A percentile compares a stretch with the other conserved stretches of the same genome.
phyloP scores from a whole-genome alignment of 306 rosid species.

The Sindora glabra region DNA sequence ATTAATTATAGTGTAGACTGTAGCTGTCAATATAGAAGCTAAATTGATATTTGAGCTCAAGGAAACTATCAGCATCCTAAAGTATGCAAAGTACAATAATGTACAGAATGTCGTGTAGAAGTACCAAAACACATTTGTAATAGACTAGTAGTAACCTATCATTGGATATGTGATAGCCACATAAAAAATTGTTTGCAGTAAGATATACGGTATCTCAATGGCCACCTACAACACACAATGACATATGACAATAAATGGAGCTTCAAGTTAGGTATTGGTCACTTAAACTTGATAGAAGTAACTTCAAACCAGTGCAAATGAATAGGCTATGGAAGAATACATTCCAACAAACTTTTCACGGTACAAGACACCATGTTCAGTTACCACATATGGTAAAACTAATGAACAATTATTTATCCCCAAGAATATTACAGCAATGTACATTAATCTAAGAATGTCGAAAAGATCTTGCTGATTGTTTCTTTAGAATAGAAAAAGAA shows the following conservation, averaged over 20 bases:
- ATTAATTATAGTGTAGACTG: conserved; percentile 70
- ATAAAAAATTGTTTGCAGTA: conserved; percentile 56
- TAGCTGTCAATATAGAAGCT: conserved; percentile 55
- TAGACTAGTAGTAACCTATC: conserved; percentile 63
- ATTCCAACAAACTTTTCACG: conserved; percentile 79
- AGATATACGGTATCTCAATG: conserved; percentile 67
- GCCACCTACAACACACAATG: conserved; percentile 38
- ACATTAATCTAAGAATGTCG: conserved; percentile 60
- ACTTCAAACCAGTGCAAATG: conserved; percentile 64
- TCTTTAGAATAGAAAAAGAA: conserved; percentile 26
- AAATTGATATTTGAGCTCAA: conserved; percentile 50
- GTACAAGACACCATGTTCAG: conserved; percentile 63
- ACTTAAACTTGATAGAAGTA: conserved; percentile 6
- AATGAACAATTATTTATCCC: conserved; percentile 64
- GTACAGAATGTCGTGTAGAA: conserved; percentile 74
- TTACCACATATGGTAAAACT: conserved; percentile 54
- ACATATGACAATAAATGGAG: background rate
- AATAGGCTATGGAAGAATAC: conserved; percentile 68
- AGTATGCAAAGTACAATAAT: conserved; percentile 62
- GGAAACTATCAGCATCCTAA: conserved; percentile 71
- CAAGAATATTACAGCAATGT: conserved; percentile 66
- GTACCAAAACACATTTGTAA: conserved; percentile 67
- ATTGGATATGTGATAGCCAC: conserved; percentile 72
- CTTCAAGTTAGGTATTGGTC: background rate
- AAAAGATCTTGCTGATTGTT: conserved; percentile 78